These are phyloP conservation scores for Mycena chlorophos DNA, from an alignment of 768 basidiomycete species.

Conservation along the genomic window DNA sequence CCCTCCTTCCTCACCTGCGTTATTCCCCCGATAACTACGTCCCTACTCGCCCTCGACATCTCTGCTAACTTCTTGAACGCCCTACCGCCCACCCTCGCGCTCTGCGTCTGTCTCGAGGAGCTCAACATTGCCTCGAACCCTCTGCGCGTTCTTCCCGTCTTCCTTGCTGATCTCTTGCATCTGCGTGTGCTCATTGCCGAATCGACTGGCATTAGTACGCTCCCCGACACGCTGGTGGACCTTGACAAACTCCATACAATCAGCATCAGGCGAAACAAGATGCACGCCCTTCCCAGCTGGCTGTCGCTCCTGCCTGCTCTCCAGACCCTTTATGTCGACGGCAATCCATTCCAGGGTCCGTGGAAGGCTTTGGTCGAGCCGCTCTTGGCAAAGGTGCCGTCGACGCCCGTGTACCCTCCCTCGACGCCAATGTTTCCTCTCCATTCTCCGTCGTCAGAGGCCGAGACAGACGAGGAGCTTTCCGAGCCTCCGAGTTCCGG, in stretches of 20 bases:
- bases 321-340: slow-evolving; percentile 89
- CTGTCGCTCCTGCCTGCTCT: slow-evolving; percentile 82
- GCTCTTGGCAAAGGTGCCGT: slow-evolving; percentile 63
- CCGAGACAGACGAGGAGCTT: slow-evolving; percentile 55
- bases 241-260: slow-evolving; percentile 85
- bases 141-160: slow-evolving; percentile 86
- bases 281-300: slow-evolving; percentile 92
- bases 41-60: slow-evolving; percentile 90
- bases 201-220: slow-evolving; percentile 73
- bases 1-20: slow-evolving; percentile 69
- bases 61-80: slow-evolving; percentile 84
- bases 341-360: slow-evolving; percentile 92
- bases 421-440: slow-evolving; percentile 62
- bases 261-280: slow-evolving; percentile 84
- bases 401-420: slow-evolving; percentile 63
- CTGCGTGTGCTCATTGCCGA: slow-evolving; percentile 93
- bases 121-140: slow-evolving; percentile 92
- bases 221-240: slow-evolving; percentile 73
- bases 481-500: slow-evolving; percentile 50
- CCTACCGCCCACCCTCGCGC: slow-evolving; percentile 79
- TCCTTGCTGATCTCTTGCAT: slow-evolving; percentile 72
- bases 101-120: slow-evolving; percentile 84
- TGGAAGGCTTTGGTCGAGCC: slow-evolving; percentile 91
- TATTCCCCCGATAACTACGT: slow-evolving; percentile 71
- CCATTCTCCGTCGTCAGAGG: slow-evolving; percentile 41